A percentile compares a stretch with the other conserved stretches of the same genome.
These are phyloP conservation scores for Hymenoscyphus scutula DNA, from an alignment of 2,329 filamentous ascomycete genomes.

Conservation along the genomic window DNA sequence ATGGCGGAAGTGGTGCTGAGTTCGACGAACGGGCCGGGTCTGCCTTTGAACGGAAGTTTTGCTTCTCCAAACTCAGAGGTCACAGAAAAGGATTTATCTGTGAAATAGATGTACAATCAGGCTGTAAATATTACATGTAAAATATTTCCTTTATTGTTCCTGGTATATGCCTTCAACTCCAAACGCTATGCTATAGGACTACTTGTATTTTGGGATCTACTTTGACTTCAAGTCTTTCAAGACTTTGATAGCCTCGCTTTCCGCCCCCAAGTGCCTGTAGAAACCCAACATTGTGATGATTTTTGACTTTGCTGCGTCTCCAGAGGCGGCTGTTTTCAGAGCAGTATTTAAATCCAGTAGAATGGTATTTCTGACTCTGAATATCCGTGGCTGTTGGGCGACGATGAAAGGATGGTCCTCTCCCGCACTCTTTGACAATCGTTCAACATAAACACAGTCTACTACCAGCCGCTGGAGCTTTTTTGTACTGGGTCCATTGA, in stretches of 20 bases:
- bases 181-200: slow-evolving; percentile 43
- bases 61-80: slow-evolving; percentile 58
- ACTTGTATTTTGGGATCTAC: slow-evolving; percentile 11
- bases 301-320: slow-evolving; percentile 40
- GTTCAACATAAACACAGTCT: slow-evolving; percentile 56
- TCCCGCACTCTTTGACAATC: slow-evolving; percentile 50
- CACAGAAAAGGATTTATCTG: slow-evolving; percentile 50
- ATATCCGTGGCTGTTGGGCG: slow-evolving; percentile 53
- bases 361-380: slow-evolving; percentile 59
- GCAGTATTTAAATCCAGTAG: slow-evolving; percentile 63
- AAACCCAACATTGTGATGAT: slow-evolving; percentile 56
- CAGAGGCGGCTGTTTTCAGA: slow-evolving; percentile 53
- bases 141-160: slow-evolving; percentile 34
- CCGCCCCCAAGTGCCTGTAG: slow-evolving; percentile 61
- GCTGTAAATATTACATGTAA: slow-evolving; percentile 41
- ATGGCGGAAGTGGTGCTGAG: slow-evolving; percentile 77
- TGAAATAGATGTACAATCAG: slow-evolving; percentile 38
- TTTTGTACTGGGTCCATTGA: slow-evolving; percentile 32
- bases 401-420: slow-evolving; percentile 61
- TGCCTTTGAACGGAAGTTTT: slow-evolving; percentile 82
- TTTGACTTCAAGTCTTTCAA: slow-evolving; percentile 33
- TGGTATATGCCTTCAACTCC: slow-evolving; percentile 41
- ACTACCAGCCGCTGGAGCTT: slow-evolving; percentile 53
- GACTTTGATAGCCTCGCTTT: slow-evolving; percentile 56
- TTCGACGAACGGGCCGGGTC: slow-evolving; percentile 81